These are phyloP conservation scores for Tetrastigma voinierianum DNA, from an alignment of 164 flowering plant genomes.

Conservation along the genomic window DNA sequence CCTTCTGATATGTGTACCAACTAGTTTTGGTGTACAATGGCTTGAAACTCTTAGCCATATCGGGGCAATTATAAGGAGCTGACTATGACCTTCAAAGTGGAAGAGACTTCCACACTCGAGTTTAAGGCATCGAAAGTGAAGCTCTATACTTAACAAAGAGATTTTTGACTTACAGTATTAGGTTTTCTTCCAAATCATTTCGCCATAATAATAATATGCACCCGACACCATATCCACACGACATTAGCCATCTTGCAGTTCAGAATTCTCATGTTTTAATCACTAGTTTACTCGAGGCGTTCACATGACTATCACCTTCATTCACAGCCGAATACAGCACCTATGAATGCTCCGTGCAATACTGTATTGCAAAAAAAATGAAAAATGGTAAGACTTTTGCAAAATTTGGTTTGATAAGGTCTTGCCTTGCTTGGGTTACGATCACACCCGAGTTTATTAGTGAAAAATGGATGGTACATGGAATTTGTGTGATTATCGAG, in stretches of 20 bases:
- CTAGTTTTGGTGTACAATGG: slow-evolving; percentile 4
- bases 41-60: neutral
- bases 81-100: neutral
- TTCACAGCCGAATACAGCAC: neutral
- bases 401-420: neutral
- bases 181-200: too few relatives aligned
- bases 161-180: neutral
- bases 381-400: neutral
- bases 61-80: neutral
- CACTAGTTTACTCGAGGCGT: neutral
- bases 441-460: neutral
- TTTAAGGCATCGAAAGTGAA: too few relatives aligned
- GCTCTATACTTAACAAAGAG: too few relatives aligned
- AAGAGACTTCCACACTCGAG: neutral
- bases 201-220: too few relatives aligned
- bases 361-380: slow-evolving; percentile 1
- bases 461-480: neutral
- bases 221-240: neutral
- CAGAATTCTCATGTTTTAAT: too few relatives aligned
- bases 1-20: neutral
- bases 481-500: neutral
- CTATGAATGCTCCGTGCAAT: neutral
- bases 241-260: too few relatives aligned
- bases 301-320: neutral
- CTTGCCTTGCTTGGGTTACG: neutral